Base-by-base conservation (phyloP, 1,284 basidiomycete genomes). In the Fistulina hepatica region DNA sequence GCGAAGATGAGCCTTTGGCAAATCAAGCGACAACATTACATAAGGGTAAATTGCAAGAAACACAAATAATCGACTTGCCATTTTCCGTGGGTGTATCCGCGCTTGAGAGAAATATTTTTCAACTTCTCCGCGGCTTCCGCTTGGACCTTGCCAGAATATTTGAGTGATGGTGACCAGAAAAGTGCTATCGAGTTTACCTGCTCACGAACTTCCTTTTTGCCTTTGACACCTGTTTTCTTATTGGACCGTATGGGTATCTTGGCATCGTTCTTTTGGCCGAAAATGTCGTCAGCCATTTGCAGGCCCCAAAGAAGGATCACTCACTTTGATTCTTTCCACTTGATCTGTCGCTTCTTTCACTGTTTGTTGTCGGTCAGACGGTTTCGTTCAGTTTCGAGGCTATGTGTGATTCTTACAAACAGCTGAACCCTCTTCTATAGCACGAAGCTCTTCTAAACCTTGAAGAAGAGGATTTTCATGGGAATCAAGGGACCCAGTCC, bases 151-250 rank as follows among this genome's bases (percentile, higher is more conserved):
- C 17, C 9, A 34, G n/a, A 2, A 26, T 2, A 34, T 21, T 23
- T 39, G 41, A 34, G 20, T 5, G 20, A 25, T 17, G 10, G 24
- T 23, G 13, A 12, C 21, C 2, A n/a, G 23, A 16, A 35, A 19
- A 31, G 15, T 7, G 13, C 37, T 13, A 35, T 30, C 10, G n/a
- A 13, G 48, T 58, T 12, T 52, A 76, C 76, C 58, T 74, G 61
- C 53, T 83, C 80, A 23, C 78, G 68, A 8, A 78, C 54, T 54
- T 83, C 77, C 52, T 81, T 83, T 55, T 83, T 83, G 50, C 76
- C 77, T 54, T 68, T 76, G 0, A 65, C 63, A 3, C 78, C 79
- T 22, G 73, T 73, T 54, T 81, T 82, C 57, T 81, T 82, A 51
- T 63, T 82, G 6, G 71, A 67, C 6, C 76, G 72, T 6, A 66